Evolutionary conservation across 208 protist genomes (phyloP).

Genomic region (Trypanosomatidae sp.): DNA sequence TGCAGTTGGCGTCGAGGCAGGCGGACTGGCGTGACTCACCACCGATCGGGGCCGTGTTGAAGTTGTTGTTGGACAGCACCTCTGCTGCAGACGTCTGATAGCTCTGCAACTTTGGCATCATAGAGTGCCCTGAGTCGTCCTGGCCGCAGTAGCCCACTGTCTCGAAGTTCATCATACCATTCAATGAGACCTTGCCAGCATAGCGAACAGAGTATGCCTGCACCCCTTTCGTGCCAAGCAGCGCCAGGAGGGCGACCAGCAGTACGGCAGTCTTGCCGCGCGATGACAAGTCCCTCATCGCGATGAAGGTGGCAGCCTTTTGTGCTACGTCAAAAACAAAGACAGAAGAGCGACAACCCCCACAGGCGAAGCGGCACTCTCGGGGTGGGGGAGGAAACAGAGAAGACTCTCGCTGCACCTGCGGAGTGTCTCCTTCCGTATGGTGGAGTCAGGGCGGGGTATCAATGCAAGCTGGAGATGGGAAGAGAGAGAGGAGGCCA

Average conservation of each 20-base stretch:
- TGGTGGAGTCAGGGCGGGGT: not conserved
- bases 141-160: slow-evolving; percentile 33
- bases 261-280: not conserved
- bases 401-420: not conserved
- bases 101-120: slow-evolving; percentile 59
- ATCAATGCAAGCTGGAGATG: not conserved
- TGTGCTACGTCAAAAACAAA: not conserved
- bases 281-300: not conserved
- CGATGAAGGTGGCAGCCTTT: not conserved
- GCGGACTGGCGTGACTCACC: slow-evolving; percentile 36
- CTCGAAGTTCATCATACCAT: slow-evolving; percentile 21
- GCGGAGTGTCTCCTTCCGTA: not conserved
- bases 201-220: slow-evolving; percentile 53
- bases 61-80: slow-evolving; percentile 19
- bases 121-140: slow-evolving; percentile 36
- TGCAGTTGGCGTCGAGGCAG: slow-evolving; percentile 44
- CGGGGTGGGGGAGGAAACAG: not conserved
- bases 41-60: slow-evolving; percentile 43
- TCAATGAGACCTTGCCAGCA: slow-evolving; percentile 17
- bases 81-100: slow-evolving; percentile 28
- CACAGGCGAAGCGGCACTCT: not conserved
- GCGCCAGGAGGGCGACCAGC: slow-evolving; percentile 15
- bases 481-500: not conserved
- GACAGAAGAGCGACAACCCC: not conserved
- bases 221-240: slow-evolving; percentile 10